Percentiles rank a stretch among this genome's conserved stretches.
Evolutionary conservation across 1,139 yeast genomes (phyloP).

Genomic region (Suzukiozyma palmioleophila): DNA sequence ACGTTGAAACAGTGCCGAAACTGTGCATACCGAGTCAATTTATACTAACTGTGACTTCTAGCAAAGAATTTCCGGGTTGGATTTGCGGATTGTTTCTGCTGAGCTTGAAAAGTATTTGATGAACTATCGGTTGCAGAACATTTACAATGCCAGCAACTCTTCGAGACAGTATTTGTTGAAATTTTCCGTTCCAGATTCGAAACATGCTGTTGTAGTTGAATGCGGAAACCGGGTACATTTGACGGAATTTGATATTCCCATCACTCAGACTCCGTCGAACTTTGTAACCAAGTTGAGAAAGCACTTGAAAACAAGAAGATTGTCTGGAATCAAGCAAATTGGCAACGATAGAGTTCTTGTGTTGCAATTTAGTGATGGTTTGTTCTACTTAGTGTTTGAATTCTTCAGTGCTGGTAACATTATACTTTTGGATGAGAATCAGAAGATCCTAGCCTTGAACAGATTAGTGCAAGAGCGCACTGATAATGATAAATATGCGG

Average conservation of each 20-base stretch:
- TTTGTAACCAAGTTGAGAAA: constrained; percentile 84
- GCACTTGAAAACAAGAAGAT: constrained; percentile 75
- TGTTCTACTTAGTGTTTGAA: constrained; percentile 75
- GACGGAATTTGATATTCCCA: constrained; percentile 77
- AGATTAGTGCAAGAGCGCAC: constrained; percentile 75
- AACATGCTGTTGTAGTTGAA: constrained; percentile 70
- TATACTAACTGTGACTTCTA: constrained; percentile 18
- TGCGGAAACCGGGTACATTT: constrained; percentile 81
- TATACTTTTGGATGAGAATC: constrained; percentile 64
- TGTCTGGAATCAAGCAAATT: constrained; percentile 69
- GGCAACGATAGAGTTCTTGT: constrained; percentile 78
- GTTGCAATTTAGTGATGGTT: constrained; percentile 76
- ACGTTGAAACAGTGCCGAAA: background rate
- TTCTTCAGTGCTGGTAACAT: constrained; percentile 95
- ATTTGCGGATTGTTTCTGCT: constrained; percentile 62
- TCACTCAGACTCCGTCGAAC: constrained; percentile 76
- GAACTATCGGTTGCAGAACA: constrained; percentile 75
- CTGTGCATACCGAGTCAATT: background rate
- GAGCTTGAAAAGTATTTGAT: constrained; percentile 58
- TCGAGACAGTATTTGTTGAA: constrained; percentile 73
- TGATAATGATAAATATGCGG: constrained; percentile 58
- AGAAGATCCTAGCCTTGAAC: constrained; percentile 67
- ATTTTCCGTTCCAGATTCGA: constrained; percentile 81
- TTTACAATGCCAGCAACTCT: constrained; percentile 75
- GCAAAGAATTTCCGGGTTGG: constrained; percentile 86